phyloP scores from a whole-genome alignment of 257 asterid genomes.

The Fraxinus pennsylvanica region DNA sequence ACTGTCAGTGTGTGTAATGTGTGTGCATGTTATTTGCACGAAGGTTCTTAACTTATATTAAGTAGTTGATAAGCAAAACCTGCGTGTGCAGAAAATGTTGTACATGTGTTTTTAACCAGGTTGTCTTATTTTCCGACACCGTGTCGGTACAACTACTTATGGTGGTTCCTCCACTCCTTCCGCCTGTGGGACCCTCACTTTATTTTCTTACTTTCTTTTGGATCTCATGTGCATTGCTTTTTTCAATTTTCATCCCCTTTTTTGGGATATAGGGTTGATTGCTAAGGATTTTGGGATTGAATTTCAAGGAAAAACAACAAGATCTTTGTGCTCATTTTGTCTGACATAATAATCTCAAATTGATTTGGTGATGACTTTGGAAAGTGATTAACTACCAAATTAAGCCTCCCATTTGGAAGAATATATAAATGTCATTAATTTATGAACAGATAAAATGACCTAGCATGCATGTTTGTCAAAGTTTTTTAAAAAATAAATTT shows the following conservation, averaged over 20 bases:
- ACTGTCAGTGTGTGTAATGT: not conserved
- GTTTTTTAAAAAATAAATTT: not conserved
- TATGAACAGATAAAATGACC: too few species aligned
- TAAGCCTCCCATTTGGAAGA: too few species aligned
- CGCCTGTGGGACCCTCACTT: conserved; percentile 26
- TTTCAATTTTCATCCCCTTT: not conserved
- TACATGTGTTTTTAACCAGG: conserved; percentile 12
- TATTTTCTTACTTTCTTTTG: not conserved
- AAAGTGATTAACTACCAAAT: conserved; percentile 38
- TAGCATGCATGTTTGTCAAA: not conserved
- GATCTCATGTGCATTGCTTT: conserved; percentile 6
- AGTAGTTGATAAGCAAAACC: conserved; percentile 62
- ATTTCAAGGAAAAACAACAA: conserved; percentile 24
- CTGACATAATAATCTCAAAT: conserved; percentile 30
- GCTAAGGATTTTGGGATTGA: conserved; percentile 21
- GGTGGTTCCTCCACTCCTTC: conserved; percentile 24
- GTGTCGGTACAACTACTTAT: conserved; percentile 36
- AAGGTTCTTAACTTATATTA: conserved; percentile 24
- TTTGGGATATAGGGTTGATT: conserved; percentile 21
- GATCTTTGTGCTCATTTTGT: conserved; percentile 37
- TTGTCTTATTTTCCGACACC: conserved; percentile 42
- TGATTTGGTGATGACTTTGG: conserved; percentile 35
- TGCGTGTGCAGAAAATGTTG: conserved; percentile 44
- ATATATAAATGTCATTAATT: too few species aligned
- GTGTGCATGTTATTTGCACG: not conserved